Evolutionary conservation across 352 stramenopile species (phyloP).

Genomic region (Pythium rishiriense): DNA sequence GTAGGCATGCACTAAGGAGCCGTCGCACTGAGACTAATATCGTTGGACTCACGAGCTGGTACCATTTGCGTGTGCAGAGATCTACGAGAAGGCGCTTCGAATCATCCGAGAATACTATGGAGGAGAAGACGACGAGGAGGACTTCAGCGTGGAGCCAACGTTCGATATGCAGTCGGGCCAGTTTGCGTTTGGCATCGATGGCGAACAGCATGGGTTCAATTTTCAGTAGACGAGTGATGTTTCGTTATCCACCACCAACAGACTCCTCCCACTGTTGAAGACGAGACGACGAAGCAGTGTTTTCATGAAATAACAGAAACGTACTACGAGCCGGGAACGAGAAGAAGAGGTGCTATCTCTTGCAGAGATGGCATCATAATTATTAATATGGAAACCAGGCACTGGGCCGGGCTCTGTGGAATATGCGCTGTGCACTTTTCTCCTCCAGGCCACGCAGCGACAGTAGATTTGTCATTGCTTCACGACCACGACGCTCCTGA

Average conservation of each 20-base stretch:
- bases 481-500: too few species aligned
- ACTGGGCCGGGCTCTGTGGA: background rate
- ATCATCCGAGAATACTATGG: constrained; percentile 98
- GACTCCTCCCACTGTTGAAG: background rate
- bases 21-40: background rate
- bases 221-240: constrained; percentile 25
- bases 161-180: constrained; percentile 53
- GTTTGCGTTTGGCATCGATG: constrained; percentile 65
- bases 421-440: background rate
- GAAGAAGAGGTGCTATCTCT: background rate
- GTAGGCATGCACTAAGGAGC: constrained; percentile 41
- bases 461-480: too few species aligned
- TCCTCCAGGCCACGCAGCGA: too few species aligned
- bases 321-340: background rate
- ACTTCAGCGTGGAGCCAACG: constrained; percentile 58
- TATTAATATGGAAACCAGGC: constrained; percentile 27
- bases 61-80: constrained; percentile 42
- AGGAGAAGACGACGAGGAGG: constrained; percentile 96
- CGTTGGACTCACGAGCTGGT: background rate
- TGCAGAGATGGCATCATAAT: constrained; percentile 24
- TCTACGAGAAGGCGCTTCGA: constrained; percentile 93
- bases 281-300: background rate
- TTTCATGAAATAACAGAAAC: background rate
- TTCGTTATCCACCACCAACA: background rate
- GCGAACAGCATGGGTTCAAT: constrained; percentile 23